These are phyloP conservation scores for Phaffia australis DNA, from an alignment of 768 basidiomycete genomes.

Conservation along the genomic window DNA sequence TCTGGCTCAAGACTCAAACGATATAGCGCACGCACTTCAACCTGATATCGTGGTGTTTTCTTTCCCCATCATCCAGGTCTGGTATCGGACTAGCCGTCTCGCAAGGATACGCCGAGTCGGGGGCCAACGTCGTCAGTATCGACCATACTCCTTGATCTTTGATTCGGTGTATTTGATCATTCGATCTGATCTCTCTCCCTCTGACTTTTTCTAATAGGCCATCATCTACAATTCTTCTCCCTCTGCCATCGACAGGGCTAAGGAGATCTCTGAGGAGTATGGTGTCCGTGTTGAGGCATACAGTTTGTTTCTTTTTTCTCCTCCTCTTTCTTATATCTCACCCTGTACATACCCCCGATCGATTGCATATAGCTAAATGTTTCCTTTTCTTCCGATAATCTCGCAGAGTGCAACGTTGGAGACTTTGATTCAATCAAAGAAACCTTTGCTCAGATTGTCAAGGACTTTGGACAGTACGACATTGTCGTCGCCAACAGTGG, in stretches of 20 bases:
- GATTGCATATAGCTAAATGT: neutral
- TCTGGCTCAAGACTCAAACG: too few relatives aligned
- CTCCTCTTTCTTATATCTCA: neutral
- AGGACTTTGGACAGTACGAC: constrained; percentile 21
- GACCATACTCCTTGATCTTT: neutral
- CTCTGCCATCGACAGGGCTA: constrained; percentile 18
- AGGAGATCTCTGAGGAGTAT: constrained; percentile 22
- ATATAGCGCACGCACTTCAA: too few relatives aligned
- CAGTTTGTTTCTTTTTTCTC: neutral
- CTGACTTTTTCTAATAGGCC: neutral
- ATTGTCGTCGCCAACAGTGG: constrained; percentile 27
- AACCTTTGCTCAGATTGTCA: constrained; percentile 17
- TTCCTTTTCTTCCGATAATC: neutral
- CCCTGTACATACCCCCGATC: neutral
- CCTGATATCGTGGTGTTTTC: too few relatives aligned
- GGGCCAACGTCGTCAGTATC: constrained; percentile 11
- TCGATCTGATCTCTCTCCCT: neutral
- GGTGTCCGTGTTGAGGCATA: constrained; percentile 17
- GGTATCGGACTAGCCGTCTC: constrained; percentile 26
- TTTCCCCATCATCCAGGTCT: constrained; percentile 19
- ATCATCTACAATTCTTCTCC: constrained; percentile 27
- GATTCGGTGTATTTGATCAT: neutral
- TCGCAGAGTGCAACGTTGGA: constrained; percentile 25
- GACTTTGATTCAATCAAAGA: constrained; percentile 6
- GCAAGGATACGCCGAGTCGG: constrained; percentile 26